Evolutionary conservation across 192 early-diverging fungal genomes (phyloP), one percentile per base, ranked within the genome.

Genomic region (Podila epigama): DNA sequence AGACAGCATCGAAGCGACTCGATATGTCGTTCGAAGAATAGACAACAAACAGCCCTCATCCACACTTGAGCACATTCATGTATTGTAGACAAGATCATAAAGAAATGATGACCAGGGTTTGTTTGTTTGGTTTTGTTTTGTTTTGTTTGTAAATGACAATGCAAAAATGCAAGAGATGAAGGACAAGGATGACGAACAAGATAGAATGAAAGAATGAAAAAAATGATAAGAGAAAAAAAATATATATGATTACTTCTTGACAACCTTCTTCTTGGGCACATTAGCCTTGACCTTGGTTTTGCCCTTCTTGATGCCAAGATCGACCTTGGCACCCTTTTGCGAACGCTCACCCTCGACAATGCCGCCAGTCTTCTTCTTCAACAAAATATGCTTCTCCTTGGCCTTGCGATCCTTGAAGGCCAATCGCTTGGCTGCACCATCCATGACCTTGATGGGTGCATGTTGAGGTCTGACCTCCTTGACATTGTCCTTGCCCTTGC

Each of bases 251-350:
- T 68, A 77, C 66, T 77, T 77, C 61, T 68, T 77, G 41, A 77
- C 66, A 4, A 77, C 66, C 66, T 77, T 77, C 73, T 68, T 77
- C 73, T 77, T 68, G 40, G 73, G 73, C 1, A 77, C 61, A 32
- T 77, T 77, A 28, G 73, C 65, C 40, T 77, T 77, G 57, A 77
- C 73, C 66, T 68, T 77, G 48, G 73, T 41, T 42, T 77, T 77
- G 53, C 73, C 73, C 53, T 77, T 77, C 66, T 77, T 77, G 34
- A 77, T 77, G 34, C 73, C 73, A 25, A 77, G 27, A 54, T 77
- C 73, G 11, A 77, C 73, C 59, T 77, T 77, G 55, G 66, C 73
- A 3, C 73, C 73, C 40, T 77, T 77, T 33, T 68, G 73, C 12
- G 73, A 62, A 32, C 73, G 66, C 60, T 77, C 73, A 0, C 73